Base-by-base conservation (phyloP, 768 basidiomycete species). In the Asterophora parasitica region DNA sequence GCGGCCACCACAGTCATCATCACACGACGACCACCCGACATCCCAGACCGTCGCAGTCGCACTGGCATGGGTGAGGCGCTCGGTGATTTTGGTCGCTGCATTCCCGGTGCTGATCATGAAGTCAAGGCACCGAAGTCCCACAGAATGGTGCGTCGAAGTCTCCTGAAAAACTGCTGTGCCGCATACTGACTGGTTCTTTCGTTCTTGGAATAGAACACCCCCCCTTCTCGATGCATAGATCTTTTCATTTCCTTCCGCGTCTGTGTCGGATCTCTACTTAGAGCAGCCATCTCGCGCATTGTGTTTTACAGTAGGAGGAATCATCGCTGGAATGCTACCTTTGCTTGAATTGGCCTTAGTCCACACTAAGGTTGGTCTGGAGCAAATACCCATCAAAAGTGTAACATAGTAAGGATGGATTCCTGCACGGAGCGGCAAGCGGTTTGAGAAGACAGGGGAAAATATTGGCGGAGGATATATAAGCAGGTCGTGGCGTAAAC, bases 391-490 rank as follows among this genome's bases (percentile, higher is more conserved):
- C 52, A 51, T 52, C 47, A 40, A 49, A 37, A 45, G 56, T 44
- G 50, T 53, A 55, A 54, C 50, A 59, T 58, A 53, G 46, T 48
- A 51, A 39, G 23, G 23, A 23, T 23, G 23, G 23, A 23, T 23
- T 6, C 23, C 23, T 53, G 35, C 38, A 49, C 56, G 53, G 46
- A 54, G 57, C 52, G 50, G 59, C 59, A 64, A 70, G 58, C 64
- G 63, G 66, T 69, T 62, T 62, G 63, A 65, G 71, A 68, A 70
- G 68, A 63, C 56, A 56, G 55, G 58, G 62, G 54, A 62, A 55
- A 64, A 67, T 69, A 69, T 62, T 63, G 60, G 61, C 61, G 59
- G 60, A 65, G 69, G 68, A 72, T 69, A 72, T 72, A 72, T 69
- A 71, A 65, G 65, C 67, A 67, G 65, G 67, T 68, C 69, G 60